These are phyloP conservation scores for Tetrahymena borealis DNA, from an alignment of 73 alveolate species.

Conservation along the genomic window DNA sequence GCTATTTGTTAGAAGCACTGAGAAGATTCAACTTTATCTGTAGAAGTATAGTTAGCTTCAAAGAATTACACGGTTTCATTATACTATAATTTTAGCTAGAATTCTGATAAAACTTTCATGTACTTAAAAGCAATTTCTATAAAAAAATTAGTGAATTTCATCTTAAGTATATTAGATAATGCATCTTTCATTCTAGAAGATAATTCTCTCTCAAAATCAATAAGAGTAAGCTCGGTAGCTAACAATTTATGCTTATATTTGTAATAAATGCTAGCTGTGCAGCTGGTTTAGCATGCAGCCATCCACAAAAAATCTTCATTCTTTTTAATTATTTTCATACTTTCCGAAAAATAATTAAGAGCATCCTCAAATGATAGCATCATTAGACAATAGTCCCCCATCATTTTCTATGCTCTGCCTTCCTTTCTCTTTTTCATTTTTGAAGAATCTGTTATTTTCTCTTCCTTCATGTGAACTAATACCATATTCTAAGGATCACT, in stretches of 20 bases:
- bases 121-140: not conserved
- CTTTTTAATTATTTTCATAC: not conserved
- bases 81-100: not conserved
- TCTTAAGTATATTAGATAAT: not conserved
- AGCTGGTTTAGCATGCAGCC: not conserved
- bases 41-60: not conserved
- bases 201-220: not conserved
- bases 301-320: not conserved
- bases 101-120: not conserved
- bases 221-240: not conserved
- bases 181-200: not conserved
- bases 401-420: not conserved
- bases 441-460: not conserved
- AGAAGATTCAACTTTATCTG: not conserved
- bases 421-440: not conserved
- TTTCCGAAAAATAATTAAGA: not conserved
- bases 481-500: not conserved
- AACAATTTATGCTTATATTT: not conserved
- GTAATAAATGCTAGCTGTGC: not conserved
- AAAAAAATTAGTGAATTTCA: not conserved
- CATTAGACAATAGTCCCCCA: not conserved
- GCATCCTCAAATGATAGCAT: not conserved
- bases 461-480: not conserved
- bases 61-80: not conserved
- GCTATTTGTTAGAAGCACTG: not conserved